Evolutionary conservation across 2,329 filamentous ascomycete genomes (phyloP).

Genomic region (Stylonectria norvegica): DNA sequence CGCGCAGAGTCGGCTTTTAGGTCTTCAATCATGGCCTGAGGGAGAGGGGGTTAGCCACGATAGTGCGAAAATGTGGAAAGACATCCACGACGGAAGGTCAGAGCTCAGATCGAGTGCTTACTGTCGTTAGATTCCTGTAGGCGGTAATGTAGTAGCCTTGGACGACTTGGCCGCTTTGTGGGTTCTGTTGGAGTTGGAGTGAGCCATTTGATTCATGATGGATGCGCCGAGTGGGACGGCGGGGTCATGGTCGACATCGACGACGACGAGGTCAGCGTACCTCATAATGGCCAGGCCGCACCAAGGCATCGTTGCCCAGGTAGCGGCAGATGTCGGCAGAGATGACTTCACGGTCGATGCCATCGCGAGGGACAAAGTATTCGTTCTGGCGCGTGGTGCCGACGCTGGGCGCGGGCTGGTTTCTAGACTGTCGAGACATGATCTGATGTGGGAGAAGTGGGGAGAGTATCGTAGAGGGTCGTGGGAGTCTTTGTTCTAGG

Average conservation of each 20-base stretch:
- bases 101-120: slow-evolving; percentile 42
- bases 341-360: slow-evolving; percentile 80
- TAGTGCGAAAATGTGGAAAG: slow-evolving; percentile 13
- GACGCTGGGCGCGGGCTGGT: slow-evolving; percentile 34
- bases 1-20: slow-evolving; percentile 59
- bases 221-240: background rate
- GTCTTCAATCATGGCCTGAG: slow-evolving; percentile 60
- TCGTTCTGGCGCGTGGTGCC: slow-evolving; percentile 61
- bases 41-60: too few species aligned
- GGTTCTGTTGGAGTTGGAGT: slow-evolving; percentile 41
- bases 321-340: slow-evolving; percentile 82
- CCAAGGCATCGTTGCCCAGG: slow-evolving; percentile 76
- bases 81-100: too few species aligned
- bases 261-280: slow-evolving; percentile 40
- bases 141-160: slow-evolving; percentile 75
- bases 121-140: slow-evolving; percentile 74
- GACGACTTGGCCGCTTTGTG: slow-evolving; percentile 56
- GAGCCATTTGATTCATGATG: slow-evolving; percentile 22
- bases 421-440: slow-evolving; percentile 41
- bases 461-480: background rate
- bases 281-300: slow-evolving; percentile 71
- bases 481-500: too few species aligned
- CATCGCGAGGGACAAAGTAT: slow-evolving; percentile 76
- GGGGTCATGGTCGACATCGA: background rate
- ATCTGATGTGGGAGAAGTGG: slow-evolving; percentile 18